A percentile compares a stretch with the other conserved stretches of the same genome.
Evolutionary conservation across 2,329 filamentous ascomycete species (phyloP).

Genomic region (Pseudodiploospora longispora): DNA sequence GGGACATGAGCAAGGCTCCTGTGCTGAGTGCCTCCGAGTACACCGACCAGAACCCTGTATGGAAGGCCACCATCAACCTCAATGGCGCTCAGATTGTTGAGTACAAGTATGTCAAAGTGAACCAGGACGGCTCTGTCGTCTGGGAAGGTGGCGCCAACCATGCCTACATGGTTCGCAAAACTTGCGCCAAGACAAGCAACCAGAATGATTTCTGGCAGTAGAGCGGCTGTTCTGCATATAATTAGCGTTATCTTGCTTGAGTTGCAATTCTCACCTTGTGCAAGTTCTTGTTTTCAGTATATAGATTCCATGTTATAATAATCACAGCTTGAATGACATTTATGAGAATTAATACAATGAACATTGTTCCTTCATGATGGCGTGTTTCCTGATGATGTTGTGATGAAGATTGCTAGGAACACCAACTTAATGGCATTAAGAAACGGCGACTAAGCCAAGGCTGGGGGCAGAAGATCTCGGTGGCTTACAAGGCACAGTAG

Average conservation of each 20-base stretch:
- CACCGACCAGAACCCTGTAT: conserved; percentile 50
- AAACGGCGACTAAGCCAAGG: too few species aligned
- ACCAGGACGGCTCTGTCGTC: conserved; percentile 41
- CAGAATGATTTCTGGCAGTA: conserved; percentile 24
- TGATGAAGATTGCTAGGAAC: too few species aligned
- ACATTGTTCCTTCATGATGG: too few species aligned
- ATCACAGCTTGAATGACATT: too few species aligned
- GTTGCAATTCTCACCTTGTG: neutral
- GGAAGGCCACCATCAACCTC: conserved; percentile 49
- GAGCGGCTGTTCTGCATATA: neutral
- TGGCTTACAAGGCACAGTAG: too few species aligned
- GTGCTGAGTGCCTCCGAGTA: conserved; percentile 52
- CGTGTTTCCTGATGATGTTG: too few species aligned
- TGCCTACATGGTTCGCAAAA: conserved; percentile 22
- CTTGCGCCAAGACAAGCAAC: conserved; percentile 20
- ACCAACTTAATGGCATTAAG: too few species aligned
- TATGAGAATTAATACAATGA: too few species aligned
- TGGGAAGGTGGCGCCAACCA: conserved; percentile 59
- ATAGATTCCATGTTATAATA: too few species aligned
- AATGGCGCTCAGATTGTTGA: conserved; percentile 46
- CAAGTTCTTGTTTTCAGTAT: too few species aligned
- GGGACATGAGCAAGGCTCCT: conserved; percentile 48
- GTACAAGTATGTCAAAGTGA: conserved; percentile 63
- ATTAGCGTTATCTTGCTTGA: neutral
- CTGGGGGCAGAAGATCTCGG: too few species aligned